Conservation (phyloP, 2,329 filamentous ascomycete genomes). For the Talaromyces marneffei region DNA sequence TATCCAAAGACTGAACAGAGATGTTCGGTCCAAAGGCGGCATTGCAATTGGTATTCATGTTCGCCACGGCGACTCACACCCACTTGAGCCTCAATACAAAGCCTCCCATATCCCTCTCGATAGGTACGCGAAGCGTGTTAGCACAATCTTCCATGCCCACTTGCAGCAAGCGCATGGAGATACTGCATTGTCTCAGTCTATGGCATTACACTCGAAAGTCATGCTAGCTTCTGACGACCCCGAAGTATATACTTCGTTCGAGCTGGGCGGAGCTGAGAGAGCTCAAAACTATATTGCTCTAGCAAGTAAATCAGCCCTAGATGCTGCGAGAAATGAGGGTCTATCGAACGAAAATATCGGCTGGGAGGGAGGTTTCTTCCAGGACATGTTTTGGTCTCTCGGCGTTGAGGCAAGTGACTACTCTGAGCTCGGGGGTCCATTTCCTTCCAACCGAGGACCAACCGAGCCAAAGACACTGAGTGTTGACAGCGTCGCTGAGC, state of each 20-base stretch:
- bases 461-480: slow-evolving; percentile 10
- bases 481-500: slow-evolving; percentile 6
- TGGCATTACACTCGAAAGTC: slow-evolving; percentile 42
- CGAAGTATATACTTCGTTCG: slow-evolving; percentile 61
- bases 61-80: slow-evolving; percentile 72
- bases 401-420: slow-evolving; percentile 36
- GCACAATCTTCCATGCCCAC: slow-evolving; percentile 44
- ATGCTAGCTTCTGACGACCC: slow-evolving; percentile 78
- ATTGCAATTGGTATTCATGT: slow-evolving; percentile 67
- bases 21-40: slow-evolving; percentile 43
- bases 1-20: slow-evolving; percentile 49
- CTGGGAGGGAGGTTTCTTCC: slow-evolving; percentile 85
- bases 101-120: slow-evolving; percentile 72
- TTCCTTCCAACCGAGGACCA: slow-evolving; percentile 18
- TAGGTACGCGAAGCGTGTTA: slow-evolving; percentile 58
- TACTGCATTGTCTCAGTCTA: slow-evolving; percentile 17
- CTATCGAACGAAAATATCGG: slow-evolving; percentile 66
- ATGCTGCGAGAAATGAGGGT: slow-evolving; percentile 13
- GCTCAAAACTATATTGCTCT: slow-evolving; percentile 74
- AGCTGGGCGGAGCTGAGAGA: slow-evolving; percentile 51
- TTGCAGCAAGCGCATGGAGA: slow-evolving; percentile 14
- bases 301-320: slow-evolving; percentile 64
- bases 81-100: slow-evolving; percentile 69
- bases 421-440: slow-evolving; percentile 28
- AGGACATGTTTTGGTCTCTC: slow-evolving; percentile 73